Percentiles rank a stretch among this genome's conserved stretches.
phyloP scores from a whole-genome alignment of 257 asterid genomes.

The Lithospermum erythrorhizon region DNA sequence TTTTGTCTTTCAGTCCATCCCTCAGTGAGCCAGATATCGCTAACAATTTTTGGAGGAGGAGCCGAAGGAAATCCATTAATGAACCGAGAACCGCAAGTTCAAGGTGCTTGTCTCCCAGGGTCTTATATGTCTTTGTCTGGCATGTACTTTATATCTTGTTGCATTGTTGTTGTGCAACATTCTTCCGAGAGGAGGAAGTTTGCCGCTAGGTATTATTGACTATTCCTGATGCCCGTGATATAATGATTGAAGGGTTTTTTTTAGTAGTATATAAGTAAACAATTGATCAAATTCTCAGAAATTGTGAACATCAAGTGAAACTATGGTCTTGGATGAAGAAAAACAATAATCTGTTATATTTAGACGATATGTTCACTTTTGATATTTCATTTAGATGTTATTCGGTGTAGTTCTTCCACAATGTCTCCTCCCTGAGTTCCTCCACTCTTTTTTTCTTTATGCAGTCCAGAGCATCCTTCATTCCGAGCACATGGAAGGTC shows the following conservation, averaged over 20 bases:
- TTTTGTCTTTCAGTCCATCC: conserved; percentile 53
- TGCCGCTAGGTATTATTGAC: neutral
- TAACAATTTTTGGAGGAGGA: conserved; percentile 85
- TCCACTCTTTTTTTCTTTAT: conserved; percentile 12
- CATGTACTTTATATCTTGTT: neutral
- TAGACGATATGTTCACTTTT: neutral
- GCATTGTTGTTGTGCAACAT: neutral
- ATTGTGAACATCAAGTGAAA: neutral
- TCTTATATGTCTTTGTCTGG: conserved; percentile 1
- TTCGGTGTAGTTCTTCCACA: neutral
- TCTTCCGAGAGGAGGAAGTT: neutral
- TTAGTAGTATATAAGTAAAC: neutral
- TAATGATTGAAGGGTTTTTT: too few relatives aligned
- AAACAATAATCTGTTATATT: neutral
- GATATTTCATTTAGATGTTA: neutral
- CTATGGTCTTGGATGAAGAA: neutral
- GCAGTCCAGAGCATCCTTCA: conserved; percentile 91
- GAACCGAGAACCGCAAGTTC: conserved; percentile 95
- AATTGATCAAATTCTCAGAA: neutral
- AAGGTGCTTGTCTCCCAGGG: conserved; percentile 42
- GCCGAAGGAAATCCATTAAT: conserved; percentile 80
- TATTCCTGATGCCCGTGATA: neutral
- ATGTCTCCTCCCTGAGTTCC: neutral
- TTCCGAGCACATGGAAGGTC: conserved; percentile 70
- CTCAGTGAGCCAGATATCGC: conserved; percentile 93